A percentile compares a stretch with the other conserved stretches of the same genome.
These are phyloP conservation scores for Colletotrichum somersetense DNA, from an alignment of 2,329 filamentous ascomycete genomes.

Conservation along the genomic window DNA sequence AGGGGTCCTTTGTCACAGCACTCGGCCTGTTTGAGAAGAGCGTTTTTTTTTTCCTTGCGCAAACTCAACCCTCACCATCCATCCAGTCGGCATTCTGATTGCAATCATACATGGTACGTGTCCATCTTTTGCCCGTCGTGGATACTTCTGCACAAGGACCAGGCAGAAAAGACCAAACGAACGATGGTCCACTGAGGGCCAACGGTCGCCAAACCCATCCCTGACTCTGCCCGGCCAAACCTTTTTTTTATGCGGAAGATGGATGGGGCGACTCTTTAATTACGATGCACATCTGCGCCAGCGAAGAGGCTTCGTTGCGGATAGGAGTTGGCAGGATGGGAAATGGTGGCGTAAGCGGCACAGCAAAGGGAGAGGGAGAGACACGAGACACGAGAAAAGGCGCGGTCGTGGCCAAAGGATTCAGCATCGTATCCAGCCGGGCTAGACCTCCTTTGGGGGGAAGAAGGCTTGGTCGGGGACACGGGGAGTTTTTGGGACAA, in stretches of 20 bases:
- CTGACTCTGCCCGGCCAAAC: background rate
- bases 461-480: background rate
- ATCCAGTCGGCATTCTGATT: constrained; percentile 7
- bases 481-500: background rate
- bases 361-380: no score
- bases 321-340: background rate
- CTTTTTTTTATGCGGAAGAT: background rate
- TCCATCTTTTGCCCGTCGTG: background rate
- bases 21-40: constrained; percentile 6
- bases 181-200: background rate
- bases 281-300: background rate
- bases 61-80: background rate
- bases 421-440: background rate
- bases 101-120: constrained; percentile 18
- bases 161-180: constrained; percentile 10
- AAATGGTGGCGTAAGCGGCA: no score
- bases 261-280: background rate
- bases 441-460: background rate
- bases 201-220: background rate
- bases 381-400: background rate
- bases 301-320: background rate
- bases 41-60: constrained; percentile 1
- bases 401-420: background rate
- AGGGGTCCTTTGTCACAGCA: constrained; percentile 13
- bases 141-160: background rate